Evolutionary conservation across 2,329 filamentous ascomycete species (phyloP).

Genomic region (Arthroderma uncinatum): DNA sequence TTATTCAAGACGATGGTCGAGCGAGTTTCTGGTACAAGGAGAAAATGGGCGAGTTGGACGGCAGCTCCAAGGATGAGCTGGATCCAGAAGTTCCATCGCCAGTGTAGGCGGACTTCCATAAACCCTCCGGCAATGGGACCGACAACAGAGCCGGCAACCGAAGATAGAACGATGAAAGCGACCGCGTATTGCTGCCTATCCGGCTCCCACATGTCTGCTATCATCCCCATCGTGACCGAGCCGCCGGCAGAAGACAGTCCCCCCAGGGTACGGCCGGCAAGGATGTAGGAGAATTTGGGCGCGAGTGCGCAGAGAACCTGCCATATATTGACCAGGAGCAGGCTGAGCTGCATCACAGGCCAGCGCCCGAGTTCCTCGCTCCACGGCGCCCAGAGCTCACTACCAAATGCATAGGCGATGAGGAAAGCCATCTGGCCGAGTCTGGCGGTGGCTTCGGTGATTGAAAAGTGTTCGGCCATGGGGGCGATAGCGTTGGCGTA

Average conservation of each 20-base stretch:
- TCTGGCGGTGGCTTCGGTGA: conserved; percentile 56
- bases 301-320: conserved; percentile 61
- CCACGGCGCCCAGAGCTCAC: conserved; percentile 80
- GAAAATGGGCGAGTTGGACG: conserved; percentile 43
- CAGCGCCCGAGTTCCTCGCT: conserved; percentile 69
- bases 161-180: conserved; percentile 49
- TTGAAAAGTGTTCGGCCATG: conserved; percentile 53
- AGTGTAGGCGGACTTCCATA: conserved; percentile 37
- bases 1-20: conserved; percentile 47
- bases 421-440: conserved; percentile 67
- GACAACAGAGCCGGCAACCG: conserved; percentile 41
- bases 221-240: conserved; percentile 53
- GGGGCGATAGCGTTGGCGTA: conserved; percentile 57
- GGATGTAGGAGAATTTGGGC: conserved; percentile 56
- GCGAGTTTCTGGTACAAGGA: conserved; percentile 46
- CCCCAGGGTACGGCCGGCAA: conserved; percentile 57
- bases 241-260: conserved; percentile 54
- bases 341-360: conserved; percentile 59
- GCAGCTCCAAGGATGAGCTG: conserved; percentile 47
- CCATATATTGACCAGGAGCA: conserved; percentile 67
- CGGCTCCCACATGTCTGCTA: conserved; percentile 51
- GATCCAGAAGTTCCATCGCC: conserved; percentile 55
- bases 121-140: conserved; percentile 45
- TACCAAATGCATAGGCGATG: conserved; percentile 69
- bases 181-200: conserved; percentile 50